Percentiles rank a stretch among this genome's conserved stretches.
These are phyloP conservation scores for Botrytis galanthina DNA, from an alignment of 2,329 filamentous ascomycete species.

Conservation along the genomic window DNA sequence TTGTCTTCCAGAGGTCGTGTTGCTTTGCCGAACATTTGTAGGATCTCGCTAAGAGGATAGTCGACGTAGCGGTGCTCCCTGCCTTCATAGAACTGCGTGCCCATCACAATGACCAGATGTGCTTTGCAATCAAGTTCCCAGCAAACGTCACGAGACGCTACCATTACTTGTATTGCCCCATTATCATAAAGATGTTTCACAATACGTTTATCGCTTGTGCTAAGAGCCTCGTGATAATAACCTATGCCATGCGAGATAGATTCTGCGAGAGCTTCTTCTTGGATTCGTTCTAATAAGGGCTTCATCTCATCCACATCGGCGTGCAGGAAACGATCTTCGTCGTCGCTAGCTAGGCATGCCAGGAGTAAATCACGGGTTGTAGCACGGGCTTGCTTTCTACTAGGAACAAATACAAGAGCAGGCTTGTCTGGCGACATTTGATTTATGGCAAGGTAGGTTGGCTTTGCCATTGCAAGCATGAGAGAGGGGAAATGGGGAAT, in stretches of 20 bases:
- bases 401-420: constrained; percentile 88
- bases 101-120: constrained; percentile 93
- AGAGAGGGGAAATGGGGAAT: constrained; percentile 97
- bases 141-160: constrained; percentile 83
- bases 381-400: constrained; percentile 84
- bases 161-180: constrained; percentile 68
- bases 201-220: constrained; percentile 84
- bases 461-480: constrained; percentile 98
- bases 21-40: constrained; percentile 98
- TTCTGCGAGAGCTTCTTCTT: constrained; percentile 84
- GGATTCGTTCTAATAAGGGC: constrained; percentile 76
- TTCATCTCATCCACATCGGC: constrained; percentile 77
- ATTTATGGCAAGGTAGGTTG: constrained; percentile 82
- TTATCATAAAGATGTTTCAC: constrained; percentile 84
- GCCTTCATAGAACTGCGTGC: constrained; percentile 95
- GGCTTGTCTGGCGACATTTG: constrained; percentile 88
- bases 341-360: constrained; percentile 83
- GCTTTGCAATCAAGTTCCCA: constrained; percentile 91
- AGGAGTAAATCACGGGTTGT: constrained; percentile 84
- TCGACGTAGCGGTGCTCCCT: constrained; percentile 96
- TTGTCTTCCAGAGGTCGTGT: constrained; percentile 76
- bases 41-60: constrained; percentile 87
- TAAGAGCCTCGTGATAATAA: constrained; percentile 95
- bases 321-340: constrained; percentile 92
- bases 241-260: constrained; percentile 91